Evolutionary conservation across 179 eudicot species (phyloP).

Genomic region (Drosera spatulata): DNA sequence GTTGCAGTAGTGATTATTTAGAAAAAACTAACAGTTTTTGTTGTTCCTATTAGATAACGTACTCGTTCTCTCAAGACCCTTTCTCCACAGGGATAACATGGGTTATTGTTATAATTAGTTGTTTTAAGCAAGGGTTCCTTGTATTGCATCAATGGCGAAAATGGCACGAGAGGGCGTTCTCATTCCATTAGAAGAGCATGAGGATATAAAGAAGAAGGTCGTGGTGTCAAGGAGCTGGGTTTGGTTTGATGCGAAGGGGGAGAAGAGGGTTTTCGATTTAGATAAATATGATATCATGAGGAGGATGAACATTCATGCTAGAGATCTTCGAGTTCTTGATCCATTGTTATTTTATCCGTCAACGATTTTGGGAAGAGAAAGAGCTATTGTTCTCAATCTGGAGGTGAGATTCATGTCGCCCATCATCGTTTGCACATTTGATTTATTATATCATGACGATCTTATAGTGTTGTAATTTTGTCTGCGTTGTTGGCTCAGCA

Average conservation of each 20-base stretch:
- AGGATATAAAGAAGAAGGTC: conserved; percentile 32
- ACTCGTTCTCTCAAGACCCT: too few species aligned
- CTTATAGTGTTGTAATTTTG: background rate
- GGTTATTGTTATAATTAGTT: background rate
- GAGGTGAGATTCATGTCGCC: conserved; percentile 31
- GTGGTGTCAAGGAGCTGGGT: conserved; percentile 53
- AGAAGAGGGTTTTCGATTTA: conserved; percentile 43
- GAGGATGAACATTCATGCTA: conserved; percentile 56
- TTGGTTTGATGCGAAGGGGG: conserved; percentile 31
- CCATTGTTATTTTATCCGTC: conserved; percentile 86
- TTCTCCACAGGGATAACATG: conserved; percentile 12
- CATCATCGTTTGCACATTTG: background rate
- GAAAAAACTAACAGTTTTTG: too few species aligned
- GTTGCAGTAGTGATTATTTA: too few species aligned
- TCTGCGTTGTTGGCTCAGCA: conserved; percentile 41
- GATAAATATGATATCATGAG: conserved; percentile 74
- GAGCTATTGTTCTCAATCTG: conserved; percentile 80
- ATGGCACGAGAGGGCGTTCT: conserved; percentile 27
- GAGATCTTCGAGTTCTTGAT: conserved; percentile 82
- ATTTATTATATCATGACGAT: background rate
- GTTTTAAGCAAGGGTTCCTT: too few species aligned
- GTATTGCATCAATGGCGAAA: background rate
- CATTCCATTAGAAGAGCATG: conserved; percentile 16
- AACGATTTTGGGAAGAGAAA: conserved; percentile 63
- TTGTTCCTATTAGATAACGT: too few species aligned